Evolutionary conservation across 805 yeast genomes (phyloP).

Genomic region (Wickerhamiella hasegawae): DNA sequence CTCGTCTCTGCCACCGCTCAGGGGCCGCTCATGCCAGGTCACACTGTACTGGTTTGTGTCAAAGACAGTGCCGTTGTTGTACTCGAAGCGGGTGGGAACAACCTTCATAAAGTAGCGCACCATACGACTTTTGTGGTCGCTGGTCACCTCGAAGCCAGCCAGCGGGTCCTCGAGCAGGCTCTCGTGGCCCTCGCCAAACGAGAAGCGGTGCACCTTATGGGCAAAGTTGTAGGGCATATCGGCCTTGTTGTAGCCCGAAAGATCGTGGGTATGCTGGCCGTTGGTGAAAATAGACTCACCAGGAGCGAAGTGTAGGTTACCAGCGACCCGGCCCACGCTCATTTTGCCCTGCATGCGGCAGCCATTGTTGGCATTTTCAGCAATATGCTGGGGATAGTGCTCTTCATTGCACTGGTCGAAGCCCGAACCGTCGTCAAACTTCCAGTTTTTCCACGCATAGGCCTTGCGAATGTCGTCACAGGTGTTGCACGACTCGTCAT

Average conservation of each 20-base stretch:
- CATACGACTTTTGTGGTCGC: conserved; percentile 40
- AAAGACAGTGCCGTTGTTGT: conserved; percentile 32
- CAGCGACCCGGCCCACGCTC: conserved; percentile 68
- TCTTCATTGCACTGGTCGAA: conserved; percentile 84
- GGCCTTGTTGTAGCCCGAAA: conserved; percentile 48
- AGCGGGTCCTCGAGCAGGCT: conserved; percentile 46
- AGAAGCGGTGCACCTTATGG: conserved; percentile 63
- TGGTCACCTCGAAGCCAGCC: conserved; percentile 32
- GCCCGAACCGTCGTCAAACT: conserved; percentile 73
- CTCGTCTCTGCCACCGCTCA: conserved; percentile 72
- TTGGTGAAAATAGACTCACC: conserved; percentile 54
- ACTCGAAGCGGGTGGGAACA: conserved; percentile 77
- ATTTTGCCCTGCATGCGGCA: conserved; percentile 75
- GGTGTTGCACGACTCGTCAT: conserved; percentile 61
- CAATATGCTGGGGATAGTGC: conserved; percentile 57
- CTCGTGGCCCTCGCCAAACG: conserved; percentile 54
- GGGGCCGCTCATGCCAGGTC: conserved; percentile 74
- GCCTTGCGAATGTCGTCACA: conserved; percentile 73
- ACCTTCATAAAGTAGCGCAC: conserved; percentile 74
- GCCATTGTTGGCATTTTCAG: conserved; percentile 57
- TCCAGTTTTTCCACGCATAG: conserved; percentile 68
- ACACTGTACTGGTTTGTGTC: conserved; percentile 87
- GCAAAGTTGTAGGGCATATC: conserved; percentile 50
- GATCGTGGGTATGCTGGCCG: conserved; percentile 63
- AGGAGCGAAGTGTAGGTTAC: conserved; percentile 91